Conservation (phyloP, 2,329 filamentous ascomycete species). For the Cyclaneusma minus region DNA sequence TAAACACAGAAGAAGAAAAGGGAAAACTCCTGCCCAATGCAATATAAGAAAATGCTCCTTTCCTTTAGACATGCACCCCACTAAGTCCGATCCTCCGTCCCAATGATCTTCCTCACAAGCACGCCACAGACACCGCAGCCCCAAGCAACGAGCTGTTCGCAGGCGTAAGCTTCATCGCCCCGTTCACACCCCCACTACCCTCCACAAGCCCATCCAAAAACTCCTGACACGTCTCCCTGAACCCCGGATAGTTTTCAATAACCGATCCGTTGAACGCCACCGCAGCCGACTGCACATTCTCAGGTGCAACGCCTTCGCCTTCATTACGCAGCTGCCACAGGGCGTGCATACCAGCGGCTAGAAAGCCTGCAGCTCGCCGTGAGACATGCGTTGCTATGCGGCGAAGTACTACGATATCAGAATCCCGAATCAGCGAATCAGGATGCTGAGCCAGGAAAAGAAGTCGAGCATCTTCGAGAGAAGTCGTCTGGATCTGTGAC, state of each 20-base stretch:
- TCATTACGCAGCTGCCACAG: constrained; percentile 41
- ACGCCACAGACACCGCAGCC: constrained; percentile 55
- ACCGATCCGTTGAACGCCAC: constrained; percentile 72
- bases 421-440: constrained; percentile 14
- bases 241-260: constrained; percentile 62
- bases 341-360: constrained; percentile 41
- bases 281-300: constrained; percentile 31
- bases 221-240: constrained; percentile 43
- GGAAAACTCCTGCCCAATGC: too few relatives aligned
- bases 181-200: constrained; percentile 20
- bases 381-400: constrained; percentile 38
- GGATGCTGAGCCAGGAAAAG: constrained; percentile 36
- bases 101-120: too few relatives aligned
- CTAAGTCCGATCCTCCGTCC: too few relatives aligned
- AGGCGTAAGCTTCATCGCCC: constrained; percentile 45
- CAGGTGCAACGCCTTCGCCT: constrained; percentile 21
- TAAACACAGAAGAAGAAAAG: too few relatives aligned
- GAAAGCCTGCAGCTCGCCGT: constrained; percentile 40
- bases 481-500: constrained; percentile 27
- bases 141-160: constrained; percentile 60
- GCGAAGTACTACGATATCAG: constrained; percentile 36
- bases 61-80: too few relatives aligned
- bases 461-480: constrained; percentile 21
- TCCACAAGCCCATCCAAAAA: constrained; percentile 45
- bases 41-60: too few relatives aligned